These are phyloP conservation scores for Articulospora tetracladia DNA, from an alignment of 495 filamentous ascomycete species.

Conservation along the genomic window DNA sequence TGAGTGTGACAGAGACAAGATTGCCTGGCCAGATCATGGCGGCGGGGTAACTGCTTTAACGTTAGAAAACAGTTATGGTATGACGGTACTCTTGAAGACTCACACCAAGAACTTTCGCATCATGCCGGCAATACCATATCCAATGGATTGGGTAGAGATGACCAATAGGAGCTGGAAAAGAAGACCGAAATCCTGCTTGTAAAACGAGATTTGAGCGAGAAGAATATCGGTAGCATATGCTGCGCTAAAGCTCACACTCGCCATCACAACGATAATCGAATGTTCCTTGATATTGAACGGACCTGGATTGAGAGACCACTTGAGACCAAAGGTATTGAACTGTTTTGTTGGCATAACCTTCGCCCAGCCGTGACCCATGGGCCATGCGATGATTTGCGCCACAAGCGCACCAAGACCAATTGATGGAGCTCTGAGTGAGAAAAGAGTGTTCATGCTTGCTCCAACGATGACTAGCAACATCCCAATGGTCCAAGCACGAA, in stretches of 20 bases:
- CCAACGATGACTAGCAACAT: slow-evolving; percentile 61
- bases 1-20: slow-evolving; percentile 60
- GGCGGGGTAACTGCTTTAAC: slow-evolving; percentile 40
- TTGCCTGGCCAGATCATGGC: slow-evolving; percentile 75
- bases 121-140: slow-evolving; percentile 72
- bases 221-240: slow-evolving; percentile 48
- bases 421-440: slow-evolving; percentile 62
- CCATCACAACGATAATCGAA: slow-evolving; percentile 74
- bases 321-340: slow-evolving; percentile 50
- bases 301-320: slow-evolving; percentile 61
- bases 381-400: slow-evolving; percentile 68
- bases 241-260: slow-evolving; percentile 46
- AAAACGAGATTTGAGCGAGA: slow-evolving; percentile 37
- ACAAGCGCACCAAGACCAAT: slow-evolving; percentile 65
- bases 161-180: slow-evolving; percentile 62
- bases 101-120: slow-evolving; percentile 61
- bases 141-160: slow-evolving; percentile 68
- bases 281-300: slow-evolving; percentile 83
- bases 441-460: slow-evolving; percentile 65
- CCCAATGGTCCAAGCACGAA: slow-evolving; percentile 72
- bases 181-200: slow-evolving; percentile 44
- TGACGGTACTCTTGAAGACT: slow-evolving; percentile 27
- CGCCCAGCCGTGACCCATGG: slow-evolving; percentile 54
- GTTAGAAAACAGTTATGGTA: slow-evolving; percentile 12
- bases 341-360: slow-evolving; percentile 48